phyloP scores from a whole-genome alignment of 345 rosid genomes.

The Brassica cretica region DNA sequence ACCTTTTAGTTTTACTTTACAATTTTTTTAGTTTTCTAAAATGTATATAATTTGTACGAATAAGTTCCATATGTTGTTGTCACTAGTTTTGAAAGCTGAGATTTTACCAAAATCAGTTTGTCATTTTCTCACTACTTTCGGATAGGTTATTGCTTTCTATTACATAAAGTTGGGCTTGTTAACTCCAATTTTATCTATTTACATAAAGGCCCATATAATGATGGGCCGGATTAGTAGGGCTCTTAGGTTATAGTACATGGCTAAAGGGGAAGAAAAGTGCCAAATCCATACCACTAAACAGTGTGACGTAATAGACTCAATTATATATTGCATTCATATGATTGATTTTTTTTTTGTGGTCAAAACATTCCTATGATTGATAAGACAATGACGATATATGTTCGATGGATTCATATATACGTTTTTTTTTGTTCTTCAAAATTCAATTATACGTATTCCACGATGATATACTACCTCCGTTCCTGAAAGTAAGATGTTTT shows the following conservation, averaged over 20 bases:
- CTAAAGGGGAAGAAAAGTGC: not conserved
- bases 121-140: not conserved
- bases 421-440: not conserved
- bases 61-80: conserved; percentile 18
- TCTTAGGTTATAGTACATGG: not conserved
- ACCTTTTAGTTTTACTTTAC: conserved; percentile 34
- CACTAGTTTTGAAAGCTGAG: conserved; percentile 21
- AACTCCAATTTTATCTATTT: not conserved
- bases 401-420: not conserved
- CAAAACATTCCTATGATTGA: not conserved
- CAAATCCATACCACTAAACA: not conserved
- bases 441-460: not conserved
- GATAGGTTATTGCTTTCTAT: not conserved
- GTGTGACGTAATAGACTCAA: not conserved
- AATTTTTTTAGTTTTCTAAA: conserved; percentile 17
- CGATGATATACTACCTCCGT: no score
- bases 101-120: conserved; percentile 3
- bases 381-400: not conserved
- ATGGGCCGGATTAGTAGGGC: not conserved
- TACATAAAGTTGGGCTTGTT: not conserved
- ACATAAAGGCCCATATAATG: not conserved
- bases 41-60: conserved; percentile 30
- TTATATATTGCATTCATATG: not conserved
- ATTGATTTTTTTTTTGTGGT: not conserved
- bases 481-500: no score